phyloP scores from a whole-genome alignment of 805 yeast species.

The Brettanomyces nanus region DNA sequence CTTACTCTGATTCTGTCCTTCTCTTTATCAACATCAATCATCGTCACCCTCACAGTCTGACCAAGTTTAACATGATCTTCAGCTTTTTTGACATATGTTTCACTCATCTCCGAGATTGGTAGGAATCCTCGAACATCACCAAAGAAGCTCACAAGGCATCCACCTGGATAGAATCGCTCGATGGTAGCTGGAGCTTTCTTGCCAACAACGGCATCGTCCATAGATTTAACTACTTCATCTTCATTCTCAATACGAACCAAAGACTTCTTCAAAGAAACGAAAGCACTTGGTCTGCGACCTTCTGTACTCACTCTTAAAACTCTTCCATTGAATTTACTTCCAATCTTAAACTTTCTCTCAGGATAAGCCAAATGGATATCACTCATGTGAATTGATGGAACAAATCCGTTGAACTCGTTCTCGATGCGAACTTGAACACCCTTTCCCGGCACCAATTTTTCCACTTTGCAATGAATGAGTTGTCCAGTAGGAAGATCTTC shows the following conservation, averaged over 20 bases:
- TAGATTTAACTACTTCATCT: conserved; percentile 37
- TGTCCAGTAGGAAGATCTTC: conserved; percentile 76
- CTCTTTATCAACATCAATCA: conserved; percentile 48
- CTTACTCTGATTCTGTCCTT: conserved; percentile 58
- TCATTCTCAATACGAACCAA: conserved; percentile 58
- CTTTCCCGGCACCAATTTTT: conserved; percentile 46
- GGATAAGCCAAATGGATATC: conserved; percentile 83
- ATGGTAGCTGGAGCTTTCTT: conserved; percentile 65
- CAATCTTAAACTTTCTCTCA: conserved; percentile 84
- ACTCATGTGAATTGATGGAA: conserved; percentile 67
- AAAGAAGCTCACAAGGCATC: conserved; percentile 80
- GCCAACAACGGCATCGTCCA: conserved; percentile 34
- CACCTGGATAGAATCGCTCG: conserved; percentile 59
- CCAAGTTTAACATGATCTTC: conserved; percentile 73
- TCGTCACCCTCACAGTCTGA: conserved; percentile 71
- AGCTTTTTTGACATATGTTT: conserved; percentile 72
- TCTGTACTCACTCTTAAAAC: conserved; percentile 42
- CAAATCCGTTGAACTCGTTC: conserved; percentile 65
- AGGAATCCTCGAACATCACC: conserved; percentile 71
- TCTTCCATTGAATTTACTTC: conserved; percentile 72
- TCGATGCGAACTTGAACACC: conserved; percentile 66
- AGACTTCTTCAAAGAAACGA: conserved; percentile 75
- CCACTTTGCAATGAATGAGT: conserved; percentile 45
- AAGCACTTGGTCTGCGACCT: conserved; percentile 38
- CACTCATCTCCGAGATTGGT: conserved; percentile 85